Evolutionary conservation across 192 early-diverging fungal species (phyloP), one percentile per base, ranked within the genome.

Genomic region (Kappamyces sp.): DNA sequence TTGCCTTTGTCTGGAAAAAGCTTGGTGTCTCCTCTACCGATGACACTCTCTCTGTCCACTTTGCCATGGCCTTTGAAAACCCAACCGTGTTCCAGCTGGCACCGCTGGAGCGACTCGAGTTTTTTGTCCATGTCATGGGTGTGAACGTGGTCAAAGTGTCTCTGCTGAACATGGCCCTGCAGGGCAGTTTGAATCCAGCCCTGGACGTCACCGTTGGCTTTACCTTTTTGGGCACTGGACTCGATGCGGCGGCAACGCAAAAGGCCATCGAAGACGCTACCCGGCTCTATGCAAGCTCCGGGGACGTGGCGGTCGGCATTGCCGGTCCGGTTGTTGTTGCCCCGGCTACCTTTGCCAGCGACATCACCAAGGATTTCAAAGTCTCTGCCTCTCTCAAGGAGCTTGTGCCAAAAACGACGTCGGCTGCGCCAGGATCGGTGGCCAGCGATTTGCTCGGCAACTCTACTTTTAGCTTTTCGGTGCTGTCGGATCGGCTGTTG

Each of bases 11-110:
- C 9, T 44, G 43, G 43, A 10, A 9, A 9, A 39, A 47, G 9
- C 55, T 73, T 6, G 61, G 36, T 33, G n/a, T 73, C 47, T 34
- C 43, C 10, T 65, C 66, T 52, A 59, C 54, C 35, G 71, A 73
- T 55, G 35, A 31, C 5, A 66, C 66, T 32, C 36, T 73, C 43
- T 40, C 49, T 10, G 32, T 73, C 40, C 47, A 39, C 8, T 40
- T 68, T 57, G 51, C 44, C 34, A 33, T 67, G 34, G 58, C 58
- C 15, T 60, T 70, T 47, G 66, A 71, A 40, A 75, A 75, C 61
- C 67, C 69, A 12, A 64, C 61, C 35, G 53, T 55, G 33, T 46
- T 75, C 40, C 49, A 65, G 5, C 9, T 75, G 2, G 36, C 44
- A 31, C 40, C 59, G 51, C 53, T 75, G 36, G 38, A 59, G 9